phyloP scores from a whole-genome alignment of 257 asterid species.

The Mitragyna speciosa region DNA sequence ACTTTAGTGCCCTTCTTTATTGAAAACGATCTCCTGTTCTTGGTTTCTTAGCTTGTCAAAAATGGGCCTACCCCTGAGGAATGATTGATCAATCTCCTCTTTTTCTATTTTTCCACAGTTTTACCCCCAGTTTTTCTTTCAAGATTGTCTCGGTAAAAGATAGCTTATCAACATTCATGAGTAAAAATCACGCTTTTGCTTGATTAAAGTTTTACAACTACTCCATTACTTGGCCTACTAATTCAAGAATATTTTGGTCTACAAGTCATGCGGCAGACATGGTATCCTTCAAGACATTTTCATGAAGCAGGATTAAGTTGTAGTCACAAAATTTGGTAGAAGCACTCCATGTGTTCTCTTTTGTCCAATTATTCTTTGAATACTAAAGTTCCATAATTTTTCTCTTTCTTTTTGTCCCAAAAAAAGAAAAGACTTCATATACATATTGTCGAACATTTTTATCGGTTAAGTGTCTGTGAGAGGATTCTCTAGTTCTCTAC shows the following conservation, averaged over 20 bases:
- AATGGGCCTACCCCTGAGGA: not conserved
- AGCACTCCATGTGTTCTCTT: not conserved
- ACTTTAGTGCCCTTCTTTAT: not conserved
- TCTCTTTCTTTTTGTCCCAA: not conserved
- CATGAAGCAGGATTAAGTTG: no score
- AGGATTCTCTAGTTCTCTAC: not conserved
- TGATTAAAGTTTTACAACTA: no score
- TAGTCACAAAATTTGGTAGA: no score
- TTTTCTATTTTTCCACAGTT: not conserved
- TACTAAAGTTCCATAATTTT: not conserved
- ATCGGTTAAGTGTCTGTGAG: not conserved
- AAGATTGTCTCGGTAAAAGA: not conserved
- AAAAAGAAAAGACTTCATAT: not conserved
- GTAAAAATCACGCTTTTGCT: no score
- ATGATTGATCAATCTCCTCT: not conserved
- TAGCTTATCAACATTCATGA: no score
- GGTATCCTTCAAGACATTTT: no score
- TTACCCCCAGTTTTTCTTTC: not conserved
- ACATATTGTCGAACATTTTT: not conserved
- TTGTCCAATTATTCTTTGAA: not conserved
- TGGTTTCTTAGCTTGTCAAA: not conserved
- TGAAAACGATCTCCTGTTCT: not conserved
- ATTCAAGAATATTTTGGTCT: not conserved
- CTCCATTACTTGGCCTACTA: no score
- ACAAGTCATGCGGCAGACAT: no score